Evolutionary conservation across 2,329 filamentous ascomycete genomes (phyloP).

Genomic region (Tolypocladium capitatum): DNA sequence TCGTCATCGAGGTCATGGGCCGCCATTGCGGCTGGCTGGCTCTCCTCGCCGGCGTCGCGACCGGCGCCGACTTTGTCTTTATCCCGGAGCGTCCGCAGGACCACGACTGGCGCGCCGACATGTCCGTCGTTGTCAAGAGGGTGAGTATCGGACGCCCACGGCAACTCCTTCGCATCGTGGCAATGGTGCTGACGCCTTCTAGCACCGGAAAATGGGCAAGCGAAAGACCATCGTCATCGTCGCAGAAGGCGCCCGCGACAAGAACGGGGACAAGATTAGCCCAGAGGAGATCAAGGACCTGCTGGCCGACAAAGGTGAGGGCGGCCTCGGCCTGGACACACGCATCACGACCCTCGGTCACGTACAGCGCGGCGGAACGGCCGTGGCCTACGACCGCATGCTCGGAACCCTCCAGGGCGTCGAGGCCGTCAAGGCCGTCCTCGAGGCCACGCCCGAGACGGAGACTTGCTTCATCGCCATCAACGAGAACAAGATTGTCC

Average conservation of each 20-base stretch:
- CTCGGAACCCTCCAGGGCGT: constrained; percentile 86
- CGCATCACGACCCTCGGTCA: constrained; percentile 91
- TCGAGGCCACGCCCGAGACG: constrained; percentile 78
- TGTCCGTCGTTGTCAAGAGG: constrained; percentile 65
- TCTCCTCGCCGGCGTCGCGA: constrained; percentile 89
- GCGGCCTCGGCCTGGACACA: constrained; percentile 70
- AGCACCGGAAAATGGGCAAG: constrained; percentile 84
- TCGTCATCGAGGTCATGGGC: constrained; percentile 98
- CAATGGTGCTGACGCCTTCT: constrained; percentile 3
- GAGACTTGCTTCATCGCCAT: constrained; percentile 93
- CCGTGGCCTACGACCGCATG: constrained; percentile 90
- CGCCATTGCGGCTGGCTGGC: constrained; percentile 96
- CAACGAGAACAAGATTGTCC: constrained; percentile 93
- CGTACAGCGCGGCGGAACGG: constrained; percentile 88
- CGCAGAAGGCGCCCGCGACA: constrained; percentile 85
- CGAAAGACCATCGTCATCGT: constrained; percentile 97
- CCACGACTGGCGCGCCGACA: constrained; percentile 79
- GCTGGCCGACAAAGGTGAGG: constrained; percentile 54
- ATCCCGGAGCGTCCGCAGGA: constrained; percentile 86
- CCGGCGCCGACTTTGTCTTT: constrained; percentile 92
- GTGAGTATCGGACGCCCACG: constrained; percentile 26
- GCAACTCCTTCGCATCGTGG: background rate
- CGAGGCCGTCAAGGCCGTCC: constrained; percentile 81
- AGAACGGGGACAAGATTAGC: constrained; percentile 69
- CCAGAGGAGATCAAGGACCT: constrained; percentile 75